Conservation (phyloP, 768 basidiomycete species). For the Termitomyces sp. region DNA sequence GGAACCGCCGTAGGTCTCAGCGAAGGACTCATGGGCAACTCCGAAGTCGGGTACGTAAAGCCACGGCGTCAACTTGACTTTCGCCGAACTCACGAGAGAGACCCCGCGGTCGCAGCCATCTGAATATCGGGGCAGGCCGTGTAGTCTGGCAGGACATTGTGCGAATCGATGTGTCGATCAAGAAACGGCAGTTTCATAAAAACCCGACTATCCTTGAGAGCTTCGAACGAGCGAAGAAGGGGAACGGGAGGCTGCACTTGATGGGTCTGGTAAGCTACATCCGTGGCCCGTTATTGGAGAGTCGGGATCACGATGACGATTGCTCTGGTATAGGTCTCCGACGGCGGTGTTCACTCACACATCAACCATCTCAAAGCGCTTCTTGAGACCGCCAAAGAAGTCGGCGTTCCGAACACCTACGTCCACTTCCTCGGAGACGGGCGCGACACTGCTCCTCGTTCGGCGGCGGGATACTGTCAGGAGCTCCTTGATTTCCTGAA, state of each 20-base stretch:
- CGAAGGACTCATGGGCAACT: constrained; percentile 97
- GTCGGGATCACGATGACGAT: no score
- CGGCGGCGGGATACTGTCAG: constrained; percentile 70
- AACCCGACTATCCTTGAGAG: constrained; percentile 65
- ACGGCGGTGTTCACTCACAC: constrained; percentile 97
- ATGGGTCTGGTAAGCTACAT: constrained; percentile 66
- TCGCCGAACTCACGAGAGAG: background rate
- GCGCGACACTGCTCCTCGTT: constrained; percentile 88
- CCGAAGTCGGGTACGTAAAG: constrained; percentile 81
- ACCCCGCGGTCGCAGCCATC: no score
- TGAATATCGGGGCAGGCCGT: constrained; percentile 93
- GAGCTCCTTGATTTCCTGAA: constrained; percentile 73
- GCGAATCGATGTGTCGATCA: constrained; percentile 87
- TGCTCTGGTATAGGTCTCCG: constrained; percentile 50
- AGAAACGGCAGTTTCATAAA: constrained; percentile 83
- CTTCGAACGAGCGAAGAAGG: constrained; percentile 73
- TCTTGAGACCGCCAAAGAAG: constrained; percentile 84
- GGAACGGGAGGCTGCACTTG: constrained; percentile 82
- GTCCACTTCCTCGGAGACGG: constrained; percentile 95
- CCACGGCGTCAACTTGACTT: background rate
- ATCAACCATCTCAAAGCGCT: constrained; percentile 87
- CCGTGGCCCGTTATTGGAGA: background rate
- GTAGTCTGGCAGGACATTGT: constrained; percentile 99
- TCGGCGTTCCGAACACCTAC: constrained; percentile 79
- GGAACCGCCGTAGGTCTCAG: constrained; percentile 89